Percentiles rank a stretch among this genome's conserved stretches.
phyloP scores from a whole-genome alignment of 169 alveolate species.

The Toxoplasma gondii region DNA sequence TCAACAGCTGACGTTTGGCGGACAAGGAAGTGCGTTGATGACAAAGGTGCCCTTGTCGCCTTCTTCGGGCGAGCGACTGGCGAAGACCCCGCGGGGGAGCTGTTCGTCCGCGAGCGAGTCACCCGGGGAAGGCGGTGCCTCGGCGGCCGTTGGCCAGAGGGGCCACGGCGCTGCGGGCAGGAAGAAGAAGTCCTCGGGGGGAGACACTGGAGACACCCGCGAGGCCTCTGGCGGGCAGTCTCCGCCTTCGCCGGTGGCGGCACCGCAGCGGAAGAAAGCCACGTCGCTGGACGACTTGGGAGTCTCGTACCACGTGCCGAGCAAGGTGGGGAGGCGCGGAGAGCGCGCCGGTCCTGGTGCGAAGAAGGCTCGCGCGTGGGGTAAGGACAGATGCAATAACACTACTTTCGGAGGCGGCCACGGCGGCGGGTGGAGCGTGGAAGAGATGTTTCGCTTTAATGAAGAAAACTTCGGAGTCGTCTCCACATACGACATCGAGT shows the following conservation, averaged over 20 bases:
- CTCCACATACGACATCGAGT: constrained; percentile 82
- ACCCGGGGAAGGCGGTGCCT: background rate
- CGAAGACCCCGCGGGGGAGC: background rate
- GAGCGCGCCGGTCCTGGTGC: background rate
- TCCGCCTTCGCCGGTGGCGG: background rate
- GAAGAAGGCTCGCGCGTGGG: constrained; percentile 42
- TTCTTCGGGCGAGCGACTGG: background rate
- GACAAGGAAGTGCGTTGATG: background rate
- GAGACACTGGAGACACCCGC: too few relatives aligned
- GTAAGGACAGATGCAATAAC: constrained; percentile 68
- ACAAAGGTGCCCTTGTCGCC: background rate
- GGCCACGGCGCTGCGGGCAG: background rate
- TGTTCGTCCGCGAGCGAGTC: background rate
- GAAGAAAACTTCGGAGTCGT: constrained; percentile 87
- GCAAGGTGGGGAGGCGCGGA: background rate
- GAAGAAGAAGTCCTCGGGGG: background rate
- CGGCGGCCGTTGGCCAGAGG: background rate
- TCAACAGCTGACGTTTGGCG: constrained; percentile 37
- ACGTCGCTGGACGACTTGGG: background rate
- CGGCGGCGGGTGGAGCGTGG: constrained; percentile 85
- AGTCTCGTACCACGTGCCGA: background rate
- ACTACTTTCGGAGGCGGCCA: constrained; percentile 79
- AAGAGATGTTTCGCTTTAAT: constrained; percentile 89
- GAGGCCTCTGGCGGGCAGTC: too few relatives aligned
- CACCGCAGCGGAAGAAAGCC: background rate